Evolutionary conservation across 768 basidiomycete species (phyloP).

Genomic region (Lentinula lateritia): DNA sequence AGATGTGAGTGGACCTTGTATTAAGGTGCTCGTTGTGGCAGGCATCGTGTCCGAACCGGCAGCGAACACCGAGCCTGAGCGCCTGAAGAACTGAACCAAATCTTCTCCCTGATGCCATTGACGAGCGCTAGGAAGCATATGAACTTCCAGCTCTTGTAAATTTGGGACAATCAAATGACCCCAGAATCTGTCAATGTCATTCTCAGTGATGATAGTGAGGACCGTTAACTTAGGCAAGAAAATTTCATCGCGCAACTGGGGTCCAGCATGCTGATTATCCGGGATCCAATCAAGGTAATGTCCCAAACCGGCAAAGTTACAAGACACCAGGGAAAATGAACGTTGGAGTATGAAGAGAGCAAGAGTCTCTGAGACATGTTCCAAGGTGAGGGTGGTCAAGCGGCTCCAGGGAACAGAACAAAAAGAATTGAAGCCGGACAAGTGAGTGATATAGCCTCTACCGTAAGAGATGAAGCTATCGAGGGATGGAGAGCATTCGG

Average conservation of each 20-base stretch:
- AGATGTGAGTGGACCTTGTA: neutral
- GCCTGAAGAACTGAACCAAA: neutral
- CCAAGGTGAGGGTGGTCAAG: neutral
- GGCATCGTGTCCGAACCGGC: neutral
- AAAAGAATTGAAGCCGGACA: neutral
- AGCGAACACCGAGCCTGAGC: neutral
- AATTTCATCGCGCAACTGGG: neutral
- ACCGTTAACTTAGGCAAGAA: neutral
- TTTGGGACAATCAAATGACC: neutral
- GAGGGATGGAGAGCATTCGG: neutral
- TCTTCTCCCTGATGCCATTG: constrained; percentile 4
- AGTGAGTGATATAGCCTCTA: neutral
- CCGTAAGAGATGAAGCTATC: neutral
- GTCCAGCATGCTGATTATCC: neutral
- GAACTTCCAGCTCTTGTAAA: neutral
- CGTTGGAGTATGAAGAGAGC: neutral
- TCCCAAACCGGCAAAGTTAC: neutral
- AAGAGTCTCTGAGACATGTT: neutral
- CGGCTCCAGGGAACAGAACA: neutral
- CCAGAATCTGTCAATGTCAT: neutral
- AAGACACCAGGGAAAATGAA: neutral
- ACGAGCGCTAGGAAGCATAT: neutral
- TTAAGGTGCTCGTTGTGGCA: neutral
- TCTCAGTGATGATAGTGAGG: neutral
- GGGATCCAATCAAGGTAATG: neutral